phyloP scores from a whole-genome alignment of 169 alveolate species.

The Ichthyophthirius multifiliis region DNA sequence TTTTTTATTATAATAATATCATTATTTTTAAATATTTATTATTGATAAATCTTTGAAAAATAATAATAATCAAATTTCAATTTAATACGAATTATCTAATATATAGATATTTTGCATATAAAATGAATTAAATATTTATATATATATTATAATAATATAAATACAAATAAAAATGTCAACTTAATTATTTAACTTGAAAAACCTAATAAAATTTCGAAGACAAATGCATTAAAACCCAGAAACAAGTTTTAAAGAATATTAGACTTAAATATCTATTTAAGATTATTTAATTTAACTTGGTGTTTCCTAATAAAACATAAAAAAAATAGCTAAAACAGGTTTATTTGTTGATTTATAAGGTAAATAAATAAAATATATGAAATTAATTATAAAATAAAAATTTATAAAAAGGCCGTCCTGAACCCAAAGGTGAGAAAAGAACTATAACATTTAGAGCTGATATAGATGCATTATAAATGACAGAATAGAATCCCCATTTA shows the following conservation, averaged over 20 bases:
- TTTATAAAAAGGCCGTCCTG: neutral
- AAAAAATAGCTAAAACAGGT: conserved; percentile 45
- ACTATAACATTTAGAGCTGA: conserved; percentile 39
- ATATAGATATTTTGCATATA: too few relatives aligned
- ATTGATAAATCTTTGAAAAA: too few relatives aligned
- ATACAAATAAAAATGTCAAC: neutral
- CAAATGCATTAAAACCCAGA: conserved; percentile 29
- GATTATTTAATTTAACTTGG: conserved; percentile 8
- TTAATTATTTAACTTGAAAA: neutral
- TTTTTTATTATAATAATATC: too few relatives aligned
- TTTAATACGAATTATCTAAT: too few relatives aligned
- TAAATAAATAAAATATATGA: neutral
- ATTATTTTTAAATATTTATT: too few relatives aligned
- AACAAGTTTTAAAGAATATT: conserved; percentile 5
- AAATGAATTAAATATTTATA: too few relatives aligned
- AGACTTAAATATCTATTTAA: conserved; percentile 16
- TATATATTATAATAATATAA: too few relatives aligned
- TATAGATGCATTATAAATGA: conserved; percentile 32
- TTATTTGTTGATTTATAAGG: conserved; percentile 44
- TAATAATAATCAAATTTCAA: too few relatives aligned
- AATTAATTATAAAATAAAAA: too few relatives aligned
- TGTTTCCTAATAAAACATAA: conserved; percentile 16
- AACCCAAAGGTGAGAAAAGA: conserved; percentile 15
- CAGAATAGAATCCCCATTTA: conserved; percentile 30
- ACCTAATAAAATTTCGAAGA: conserved; percentile 9